A percentile compares a stretch with the other conserved stretches of the same genome.
Conservation (phyloP, 2,329 filamentous ascomycete genomes). For the Sporothrix inflata region DNA sequence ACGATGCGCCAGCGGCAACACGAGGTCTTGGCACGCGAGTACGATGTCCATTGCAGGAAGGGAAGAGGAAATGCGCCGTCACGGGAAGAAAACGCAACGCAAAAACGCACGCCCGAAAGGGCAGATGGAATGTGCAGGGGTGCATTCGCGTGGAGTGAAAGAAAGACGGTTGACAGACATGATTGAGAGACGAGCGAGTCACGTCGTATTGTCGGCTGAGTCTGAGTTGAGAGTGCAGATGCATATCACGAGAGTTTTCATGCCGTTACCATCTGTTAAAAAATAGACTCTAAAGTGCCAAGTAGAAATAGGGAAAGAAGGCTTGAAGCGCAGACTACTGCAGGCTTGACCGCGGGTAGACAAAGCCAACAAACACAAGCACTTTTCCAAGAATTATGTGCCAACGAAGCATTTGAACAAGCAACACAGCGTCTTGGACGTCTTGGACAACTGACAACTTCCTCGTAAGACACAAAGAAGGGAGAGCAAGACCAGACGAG, state of each 20-base stretch:
- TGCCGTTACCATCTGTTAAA: not conserved
- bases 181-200: not conserved
- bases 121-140: not conserved
- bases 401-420: not conserved
- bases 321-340: not conserved
- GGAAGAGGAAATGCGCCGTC: not conserved
- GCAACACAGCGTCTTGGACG: not conserved
- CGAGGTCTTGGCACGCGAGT: slow-evolving; percentile 29
- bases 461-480: not conserved
- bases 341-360: not conserved
- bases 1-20: slow-evolving; percentile 23
- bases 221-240: not conserved
- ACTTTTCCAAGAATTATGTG: not conserved
- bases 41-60: slow-evolving; percentile 16
- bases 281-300: not conserved
- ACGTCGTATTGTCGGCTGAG: not conserved
- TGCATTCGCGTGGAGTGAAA: not conserved
- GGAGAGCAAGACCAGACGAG: not conserved
- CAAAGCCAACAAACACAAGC: not conserved
- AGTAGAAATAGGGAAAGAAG: not conserved
- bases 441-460: not conserved
- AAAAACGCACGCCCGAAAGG: not conserved
- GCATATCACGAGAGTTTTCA: not conserved
- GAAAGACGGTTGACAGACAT: not conserved
- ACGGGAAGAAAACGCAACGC: not conserved